A percentile compares a stretch with the other conserved stretches of the same genome.
These are phyloP conservation scores for Trapa bicornis DNA, from an alignment of 345 rosid species.

Conservation along the genomic window DNA sequence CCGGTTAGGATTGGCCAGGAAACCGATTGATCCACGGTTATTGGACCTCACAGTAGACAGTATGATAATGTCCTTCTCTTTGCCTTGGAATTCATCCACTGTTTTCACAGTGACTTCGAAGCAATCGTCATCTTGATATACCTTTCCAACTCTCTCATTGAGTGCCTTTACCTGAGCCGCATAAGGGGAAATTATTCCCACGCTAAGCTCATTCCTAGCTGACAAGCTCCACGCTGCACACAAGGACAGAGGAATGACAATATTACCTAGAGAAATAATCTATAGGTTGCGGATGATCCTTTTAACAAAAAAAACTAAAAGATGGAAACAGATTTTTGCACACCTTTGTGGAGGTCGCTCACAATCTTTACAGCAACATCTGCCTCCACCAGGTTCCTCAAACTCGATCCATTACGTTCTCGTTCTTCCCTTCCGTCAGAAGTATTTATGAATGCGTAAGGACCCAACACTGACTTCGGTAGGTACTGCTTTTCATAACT, in stretches of 20 bases:
- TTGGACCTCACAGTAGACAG: slow-evolving; percentile 36
- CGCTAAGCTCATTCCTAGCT: slow-evolving; percentile 13
- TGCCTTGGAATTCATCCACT: slow-evolving; percentile 35
- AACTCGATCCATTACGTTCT: slow-evolving; percentile 17
- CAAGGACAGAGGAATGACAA: not conserved
- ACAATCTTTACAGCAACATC: slow-evolving; percentile 23
- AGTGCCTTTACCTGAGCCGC: slow-evolving; percentile 27
- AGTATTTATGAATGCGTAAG: slow-evolving; percentile 39
- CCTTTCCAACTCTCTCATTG: slow-evolving; percentile 15
- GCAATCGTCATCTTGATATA: slow-evolving; percentile 9
- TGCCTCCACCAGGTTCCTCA: slow-evolving; percentile 37
- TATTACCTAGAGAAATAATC: no score
- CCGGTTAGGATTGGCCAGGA: slow-evolving; percentile 17
- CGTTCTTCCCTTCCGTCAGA: slow-evolving; percentile 26
- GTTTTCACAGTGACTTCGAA: slow-evolving; percentile 23
- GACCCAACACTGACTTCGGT: slow-evolving; percentile 31
- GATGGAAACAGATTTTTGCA: not conserved
- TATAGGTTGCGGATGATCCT: no score
- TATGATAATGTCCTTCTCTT: slow-evolving; percentile 28
- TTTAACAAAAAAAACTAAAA: no score
- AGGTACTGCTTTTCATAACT: slow-evolving; percentile 20
- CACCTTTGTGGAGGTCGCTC: slow-evolving; percentile 28
- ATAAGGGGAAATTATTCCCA: slow-evolving; percentile 38
- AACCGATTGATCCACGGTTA: slow-evolving; percentile 16
- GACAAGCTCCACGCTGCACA: slow-evolving; percentile 21